Base-by-base conservation (phyloP, 176 grass and related monocot species). In the Oryza glaberrima region DNA sequence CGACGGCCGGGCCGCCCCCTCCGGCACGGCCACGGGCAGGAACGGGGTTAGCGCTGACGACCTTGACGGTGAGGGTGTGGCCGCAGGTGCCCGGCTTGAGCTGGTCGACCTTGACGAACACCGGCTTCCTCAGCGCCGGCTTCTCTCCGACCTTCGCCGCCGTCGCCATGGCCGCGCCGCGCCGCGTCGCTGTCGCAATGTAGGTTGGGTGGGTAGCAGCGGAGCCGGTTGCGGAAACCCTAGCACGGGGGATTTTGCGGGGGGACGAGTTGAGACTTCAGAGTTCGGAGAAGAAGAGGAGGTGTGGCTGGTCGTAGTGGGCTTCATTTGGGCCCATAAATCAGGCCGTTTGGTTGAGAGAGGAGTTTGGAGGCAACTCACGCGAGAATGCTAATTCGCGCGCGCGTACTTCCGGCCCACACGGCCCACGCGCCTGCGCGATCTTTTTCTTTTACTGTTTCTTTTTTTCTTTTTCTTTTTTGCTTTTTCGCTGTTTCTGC, bases 121-220 rank as follows among this genome's bases (percentile, higher is more conserved):
- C 28, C 12, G 72, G 82, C 72, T 84, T 84, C 72, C 72, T 84
- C 82, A 84, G 60, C 43, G 72, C 72, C 44, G 82, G 82, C 44
- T 84, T 84, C 61, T 76, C 82, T 20, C 28, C 20, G 2, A 13
- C 82, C 19, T 65, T 76, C 72, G 60, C 72, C 80, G 9, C 73
- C 58, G 63, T 79, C 25, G 61, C 77, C 77, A 79, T 79, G 77
- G 40, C 41, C 6, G 5, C 61, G 40, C 35, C 38, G 68, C 36
- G 9, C 68, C 9, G 17, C 6, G 15, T 1, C 3, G 4, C 1
- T 47, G 49, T 16, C 4, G 49, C 4, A 38, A 36, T 20, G 69
- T 23, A 20, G 38, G 58, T 67, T 34, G 63, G 56, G 12, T 22
- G 47, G 19, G 52, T 2, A 47, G 45, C 25, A 78, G 38, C 60